Percentiles rank a stretch among this genome's conserved stretches.
These are phyloP conservation scores for Backusella tarrabulga DNA, from an alignment of 192 early-diverging fungal species.

Conservation along the genomic window DNA sequence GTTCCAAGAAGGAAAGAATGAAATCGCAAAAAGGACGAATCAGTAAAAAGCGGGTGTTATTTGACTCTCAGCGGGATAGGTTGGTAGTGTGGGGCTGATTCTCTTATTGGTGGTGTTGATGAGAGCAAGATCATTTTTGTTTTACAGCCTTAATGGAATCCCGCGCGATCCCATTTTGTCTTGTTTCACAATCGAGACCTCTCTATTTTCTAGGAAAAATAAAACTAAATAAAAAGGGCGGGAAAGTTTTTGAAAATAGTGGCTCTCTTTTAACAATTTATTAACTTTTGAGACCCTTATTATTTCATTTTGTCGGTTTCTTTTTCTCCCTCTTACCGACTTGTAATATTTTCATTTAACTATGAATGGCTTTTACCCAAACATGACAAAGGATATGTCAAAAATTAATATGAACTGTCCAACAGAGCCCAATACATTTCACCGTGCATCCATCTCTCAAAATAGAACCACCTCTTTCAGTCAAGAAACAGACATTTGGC, in stretches of 20 bases:
- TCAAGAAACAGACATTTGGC: background rate
- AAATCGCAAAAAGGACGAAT: constrained; percentile 6
- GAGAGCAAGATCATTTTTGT: background rate
- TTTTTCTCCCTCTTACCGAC: background rate
- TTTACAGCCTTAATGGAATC: background rate
- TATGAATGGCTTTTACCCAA: constrained; percentile 19
- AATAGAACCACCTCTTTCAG: background rate
- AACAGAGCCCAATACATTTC: background rate
- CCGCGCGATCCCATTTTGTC: constrained; percentile 16
- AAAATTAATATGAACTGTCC: background rate
- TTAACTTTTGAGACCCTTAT: constrained; percentile 7
- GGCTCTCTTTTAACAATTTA: background rate
- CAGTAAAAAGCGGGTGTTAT: constrained; percentile 14
- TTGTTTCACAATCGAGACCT: constrained; percentile 9
- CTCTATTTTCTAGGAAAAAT: constrained; percentile 1
- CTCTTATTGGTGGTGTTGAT: constrained; percentile 8
- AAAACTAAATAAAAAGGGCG: constrained; percentile 15
- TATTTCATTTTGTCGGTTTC: background rate
- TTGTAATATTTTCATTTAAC: background rate
- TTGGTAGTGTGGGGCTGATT: background rate
- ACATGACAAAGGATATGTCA: background rate
- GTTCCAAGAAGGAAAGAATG: constrained; percentile 2
- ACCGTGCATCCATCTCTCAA: background rate
- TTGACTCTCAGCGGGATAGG: background rate
- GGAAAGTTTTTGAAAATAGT: constrained; percentile 8